Evolutionary conservation across 805 yeast species (phyloP), one percentile per base, ranked within the genome.

Genomic region (Ogataea saltuana): DNA sequence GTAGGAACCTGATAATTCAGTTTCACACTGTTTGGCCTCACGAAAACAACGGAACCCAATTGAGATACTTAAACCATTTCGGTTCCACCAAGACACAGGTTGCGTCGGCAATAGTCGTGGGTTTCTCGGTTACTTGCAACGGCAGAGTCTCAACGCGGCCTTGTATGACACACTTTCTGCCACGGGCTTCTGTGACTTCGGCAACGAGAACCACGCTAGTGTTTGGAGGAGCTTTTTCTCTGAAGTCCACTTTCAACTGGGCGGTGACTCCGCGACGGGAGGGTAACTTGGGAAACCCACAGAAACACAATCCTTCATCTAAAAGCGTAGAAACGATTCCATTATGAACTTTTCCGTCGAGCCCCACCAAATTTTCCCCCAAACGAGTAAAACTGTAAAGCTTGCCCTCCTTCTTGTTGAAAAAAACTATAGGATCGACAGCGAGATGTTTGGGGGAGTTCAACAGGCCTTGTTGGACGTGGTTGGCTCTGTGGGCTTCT

Each of bases 201-300:
- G 95, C 95, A 32, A 71, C 70, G 36, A 93, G 64, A 11, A 88
- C 70, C 2, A 89, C 77, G 8, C 82, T 78, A 17, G 82, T 70
- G 46, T 80, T 76, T 0, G 89, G 83, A 2, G 72, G 73, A 29
- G 83, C 85, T 49, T 72, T 74, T 31, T 74, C 72, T n/a, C 59
- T 46, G 63, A 88, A 91, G 40, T 84, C 71, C 7, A 91, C 70
- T 2, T 75, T 65, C 32, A 91, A 68, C 39, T 72, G 75, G 0
- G 96, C 99, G 0, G 99, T 91, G 18, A 93, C 96, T 11, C 98
- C 99, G 39, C 84, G 72, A 43, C 80, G 76, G 44, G 81, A 79
- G 1, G 98, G 98, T 10, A 91, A 69, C 20, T 75, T 67, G 3
- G 88, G 80, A 60, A 89, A 91, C 12, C 97, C 98, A 56, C 95